Percentiles rank a stretch among this genome's conserved stretches.
phyloP scores from a whole-genome alignment of 2,329 filamentous ascomycete genomes.

The Kalaharituber pfeilii region DNA sequence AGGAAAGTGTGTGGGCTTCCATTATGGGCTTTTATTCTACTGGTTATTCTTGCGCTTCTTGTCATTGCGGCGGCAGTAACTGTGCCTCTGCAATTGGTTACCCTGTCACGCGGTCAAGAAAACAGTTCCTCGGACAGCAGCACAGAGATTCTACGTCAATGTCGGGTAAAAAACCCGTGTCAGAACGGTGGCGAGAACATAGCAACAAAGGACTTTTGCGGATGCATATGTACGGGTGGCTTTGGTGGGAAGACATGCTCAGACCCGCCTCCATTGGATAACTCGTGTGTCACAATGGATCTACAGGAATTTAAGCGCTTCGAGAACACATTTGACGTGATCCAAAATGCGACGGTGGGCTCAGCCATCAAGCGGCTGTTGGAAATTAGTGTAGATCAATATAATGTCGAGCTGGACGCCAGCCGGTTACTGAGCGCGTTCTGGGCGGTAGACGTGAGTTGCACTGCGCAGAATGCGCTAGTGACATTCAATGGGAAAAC shows the following conservation, averaged over 20 bases:
- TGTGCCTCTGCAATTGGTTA: constrained; percentile 51
- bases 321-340: constrained; percentile 14
- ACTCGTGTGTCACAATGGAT: constrained; percentile 38
- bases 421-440: not conserved
- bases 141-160: constrained; percentile 31
- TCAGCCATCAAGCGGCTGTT: constrained; percentile 30
- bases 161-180: constrained; percentile 47
- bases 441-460: constrained; percentile 39
- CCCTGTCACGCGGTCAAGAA: constrained; percentile 34
- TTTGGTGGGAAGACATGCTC: constrained; percentile 53
- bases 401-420: constrained; percentile 29
- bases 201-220: constrained; percentile 49
- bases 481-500: constrained; percentile 56
- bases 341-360: constrained; percentile 60
- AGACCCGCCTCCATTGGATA: constrained; percentile 28
- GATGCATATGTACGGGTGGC: constrained; percentile 75
- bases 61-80: constrained; percentile 67
- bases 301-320: constrained; percentile 3
- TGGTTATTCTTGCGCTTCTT: constrained; percentile 46
- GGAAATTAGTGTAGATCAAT: constrained; percentile 24
- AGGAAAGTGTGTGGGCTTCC: constrained; percentile 72
- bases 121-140: constrained; percentile 22
- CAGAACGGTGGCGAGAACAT: constrained; percentile 67
- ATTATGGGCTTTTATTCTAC: constrained; percentile 55
- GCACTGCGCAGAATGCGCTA: constrained; percentile 68